Evolutionary conservation across 148 eudicot species (phyloP).

Genomic region (Mesembryanthemum crystallinum): DNA sequence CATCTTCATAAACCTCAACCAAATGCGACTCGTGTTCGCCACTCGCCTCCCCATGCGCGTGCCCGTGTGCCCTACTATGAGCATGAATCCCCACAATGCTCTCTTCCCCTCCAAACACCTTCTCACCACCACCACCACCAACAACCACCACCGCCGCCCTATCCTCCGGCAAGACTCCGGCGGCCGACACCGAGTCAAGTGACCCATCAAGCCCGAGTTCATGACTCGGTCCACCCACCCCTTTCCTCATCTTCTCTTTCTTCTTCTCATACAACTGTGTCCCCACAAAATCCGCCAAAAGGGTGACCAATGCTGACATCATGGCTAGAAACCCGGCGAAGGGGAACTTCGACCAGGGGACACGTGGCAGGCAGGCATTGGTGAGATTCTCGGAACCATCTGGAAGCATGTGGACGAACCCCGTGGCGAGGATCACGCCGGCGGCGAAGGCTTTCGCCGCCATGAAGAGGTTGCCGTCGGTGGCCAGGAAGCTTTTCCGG

Average conservation of each 20-base stretch:
- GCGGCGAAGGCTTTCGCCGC: slow-evolving; percentile 60
- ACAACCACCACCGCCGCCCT: slow-evolving; percentile 24
- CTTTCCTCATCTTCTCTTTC: slow-evolving; percentile 41
- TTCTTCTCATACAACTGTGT: slow-evolving; percentile 84
- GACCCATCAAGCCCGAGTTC: slow-evolving; percentile 34
- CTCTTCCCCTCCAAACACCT: slow-evolving; percentile 66
- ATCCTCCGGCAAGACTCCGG: slow-evolving; percentile 44
- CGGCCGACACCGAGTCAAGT: slow-evolving; percentile 39
- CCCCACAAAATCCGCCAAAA: slow-evolving; percentile 76
- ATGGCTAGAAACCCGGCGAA: slow-evolving; percentile 83
- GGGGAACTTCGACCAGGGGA: slow-evolving; percentile 83
- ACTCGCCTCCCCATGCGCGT: slow-evolving; percentile 31
- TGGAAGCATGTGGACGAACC: slow-evolving; percentile 92
- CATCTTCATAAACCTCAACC: slow-evolving; percentile 30
- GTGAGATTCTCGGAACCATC: slow-evolving; percentile 67
- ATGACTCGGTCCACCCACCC: slow-evolving; percentile 12
- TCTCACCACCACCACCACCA: slow-evolving; percentile 21
- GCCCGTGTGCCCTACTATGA: slow-evolving; percentile 71
- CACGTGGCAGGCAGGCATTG: slow-evolving; percentile 55
- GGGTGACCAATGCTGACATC: slow-evolving; percentile 74
- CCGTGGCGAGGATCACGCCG: slow-evolving; percentile 58
- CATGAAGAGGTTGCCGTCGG: slow-evolving; percentile 46
- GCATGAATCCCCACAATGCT: slow-evolving; percentile 86
- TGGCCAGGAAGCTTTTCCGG: slow-evolving; percentile 30
- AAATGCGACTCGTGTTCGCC: slow-evolving; percentile 19